phyloP scores from a whole-genome alignment of 371 early-diverging fungal species.

The Mycotypha africana region DNA sequence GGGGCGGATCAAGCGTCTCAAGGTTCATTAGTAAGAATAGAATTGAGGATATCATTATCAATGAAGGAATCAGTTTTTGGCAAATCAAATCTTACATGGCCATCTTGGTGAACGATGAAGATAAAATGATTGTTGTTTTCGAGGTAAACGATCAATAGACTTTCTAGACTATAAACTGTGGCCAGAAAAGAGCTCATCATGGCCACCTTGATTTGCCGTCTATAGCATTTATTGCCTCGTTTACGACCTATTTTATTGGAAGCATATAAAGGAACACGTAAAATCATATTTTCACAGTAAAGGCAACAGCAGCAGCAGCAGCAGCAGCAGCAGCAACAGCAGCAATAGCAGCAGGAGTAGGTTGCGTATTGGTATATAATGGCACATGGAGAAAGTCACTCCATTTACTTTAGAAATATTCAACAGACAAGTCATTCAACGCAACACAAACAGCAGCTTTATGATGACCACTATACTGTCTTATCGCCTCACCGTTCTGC shows the following conservation, averaged over 20 bases:
- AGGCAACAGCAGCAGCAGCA: neutral
- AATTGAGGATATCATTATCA: conserved; percentile 65
- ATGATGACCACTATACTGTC: conserved; percentile 88
- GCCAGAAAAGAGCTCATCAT: neutral
- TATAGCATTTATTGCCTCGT: conserved; percentile 50
- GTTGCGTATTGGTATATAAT: conserved; percentile 1
- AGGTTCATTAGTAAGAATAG: conserved; percentile 60
- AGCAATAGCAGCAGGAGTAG: neutral
- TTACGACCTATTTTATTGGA: conserved; percentile 45
- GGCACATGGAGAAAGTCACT: neutral
- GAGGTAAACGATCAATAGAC: conserved; percentile 55
- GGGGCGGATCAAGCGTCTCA: conserved; percentile 48
- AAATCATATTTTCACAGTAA: conserved; percentile 45
- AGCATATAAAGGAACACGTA: conserved; percentile 52
- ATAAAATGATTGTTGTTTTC: conserved; percentile 65
- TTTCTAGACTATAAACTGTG: neutral
- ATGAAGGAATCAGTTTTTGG: conserved; percentile 72
- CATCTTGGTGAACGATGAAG: conserved; percentile 56
- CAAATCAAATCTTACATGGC: conserved; percentile 74
- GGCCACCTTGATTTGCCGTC: neutral
- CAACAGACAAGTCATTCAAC: conserved; percentile 73
- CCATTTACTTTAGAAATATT: conserved; percentile 32
- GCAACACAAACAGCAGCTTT: conserved; percentile 91
- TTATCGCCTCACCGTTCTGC: conserved; percentile 74
- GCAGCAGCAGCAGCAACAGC: neutral